These are phyloP conservation scores for Tetragonia tetragonoides DNA, from an alignment of 148 eudicot species.

Conservation along the genomic window DNA sequence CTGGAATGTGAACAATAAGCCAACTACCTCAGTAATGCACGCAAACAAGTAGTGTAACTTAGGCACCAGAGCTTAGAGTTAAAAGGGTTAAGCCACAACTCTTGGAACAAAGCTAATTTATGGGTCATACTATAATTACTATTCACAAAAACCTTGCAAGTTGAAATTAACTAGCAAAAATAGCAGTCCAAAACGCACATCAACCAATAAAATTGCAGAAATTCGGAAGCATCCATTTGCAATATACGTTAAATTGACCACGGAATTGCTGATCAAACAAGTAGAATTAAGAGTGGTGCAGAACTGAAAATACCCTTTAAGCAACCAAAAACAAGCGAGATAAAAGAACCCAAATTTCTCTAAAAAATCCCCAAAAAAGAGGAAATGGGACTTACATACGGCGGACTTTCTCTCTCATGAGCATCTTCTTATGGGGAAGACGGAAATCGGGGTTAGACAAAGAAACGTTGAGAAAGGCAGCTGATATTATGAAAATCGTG, in stretches of 20 bases:
- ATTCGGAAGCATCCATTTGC: background rate
- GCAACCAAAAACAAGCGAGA: background rate
- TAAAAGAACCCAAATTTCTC: background rate
- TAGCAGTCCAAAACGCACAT: background rate
- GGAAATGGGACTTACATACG: slow-evolving; percentile 50
- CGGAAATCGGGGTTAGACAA: slow-evolving; percentile 39
- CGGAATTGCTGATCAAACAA: background rate
- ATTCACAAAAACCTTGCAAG: background rate
- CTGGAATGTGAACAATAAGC: background rate
- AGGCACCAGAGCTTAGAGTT: background rate
- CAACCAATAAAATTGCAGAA: background rate
- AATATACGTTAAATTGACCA: background rate
- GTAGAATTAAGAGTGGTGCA: slow-evolving; percentile 6
- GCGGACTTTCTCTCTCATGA: slow-evolving; percentile 81
- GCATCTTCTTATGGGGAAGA: slow-evolving; percentile 52
- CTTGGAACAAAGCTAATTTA: background rate
- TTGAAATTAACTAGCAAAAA: background rate
- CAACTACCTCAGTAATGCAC: background rate
- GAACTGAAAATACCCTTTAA: slow-evolving; percentile 3
- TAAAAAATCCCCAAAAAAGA: background rate
- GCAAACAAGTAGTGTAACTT: background rate
- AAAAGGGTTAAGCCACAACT: background rate
- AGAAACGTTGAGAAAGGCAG: slow-evolving; percentile 39
- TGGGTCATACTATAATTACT: too few relatives aligned
- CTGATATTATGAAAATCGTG: slow-evolving; percentile 40